Evolutionary conservation across 108 stramenopile species (phyloP).

Genomic region (Pelagomonas calceolata): DNA sequence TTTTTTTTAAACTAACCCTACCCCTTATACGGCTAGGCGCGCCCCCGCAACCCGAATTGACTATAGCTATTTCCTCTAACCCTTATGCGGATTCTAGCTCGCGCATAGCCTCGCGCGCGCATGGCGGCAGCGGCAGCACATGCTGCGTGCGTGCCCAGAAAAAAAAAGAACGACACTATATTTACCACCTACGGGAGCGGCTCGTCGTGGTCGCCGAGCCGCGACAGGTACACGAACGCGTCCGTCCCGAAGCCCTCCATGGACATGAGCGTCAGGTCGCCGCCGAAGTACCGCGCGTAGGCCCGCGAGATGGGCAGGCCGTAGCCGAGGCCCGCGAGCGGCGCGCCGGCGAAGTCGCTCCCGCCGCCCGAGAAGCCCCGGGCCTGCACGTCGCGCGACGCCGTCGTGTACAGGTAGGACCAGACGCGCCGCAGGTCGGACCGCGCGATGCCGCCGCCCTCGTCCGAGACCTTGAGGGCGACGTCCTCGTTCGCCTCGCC

Average conservation of each 20-base stretch:
- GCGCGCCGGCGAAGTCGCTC: slow-evolving; percentile 72
- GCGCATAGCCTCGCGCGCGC: too few species aligned
- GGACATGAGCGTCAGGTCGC: slow-evolving; percentile 91
- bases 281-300: slow-evolving; percentile 95
- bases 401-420: slow-evolving; percentile 83
- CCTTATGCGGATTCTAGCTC: too few species aligned
- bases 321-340: slow-evolving; percentile 92
- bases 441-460: slow-evolving; percentile 96
- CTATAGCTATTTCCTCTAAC: too few species aligned
- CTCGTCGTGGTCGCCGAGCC: slow-evolving; percentile 67
- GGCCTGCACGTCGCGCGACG: slow-evolving; percentile 68
- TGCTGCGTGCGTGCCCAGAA: too few species aligned
- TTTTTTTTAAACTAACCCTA: too few species aligned
- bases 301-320: slow-evolving; percentile 90
- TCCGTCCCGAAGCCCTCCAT: slow-evolving; percentile 99
- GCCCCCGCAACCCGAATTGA: too few species aligned
- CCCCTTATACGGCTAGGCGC: too few species aligned
- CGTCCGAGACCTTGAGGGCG: slow-evolving; percentile 94
- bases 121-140: too few species aligned
- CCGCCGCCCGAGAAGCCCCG: slow-evolving; percentile 58
- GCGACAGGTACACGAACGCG: slow-evolving; percentile 83
- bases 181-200: slow-evolving; percentile 41
- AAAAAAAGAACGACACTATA: too few species aligned
- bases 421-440: slow-evolving; percentile 84
- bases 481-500: slow-evolving; percentile 96